phyloP scores from a whole-genome alignment of 148 eudicot species.

The Cornus suecica region DNA sequence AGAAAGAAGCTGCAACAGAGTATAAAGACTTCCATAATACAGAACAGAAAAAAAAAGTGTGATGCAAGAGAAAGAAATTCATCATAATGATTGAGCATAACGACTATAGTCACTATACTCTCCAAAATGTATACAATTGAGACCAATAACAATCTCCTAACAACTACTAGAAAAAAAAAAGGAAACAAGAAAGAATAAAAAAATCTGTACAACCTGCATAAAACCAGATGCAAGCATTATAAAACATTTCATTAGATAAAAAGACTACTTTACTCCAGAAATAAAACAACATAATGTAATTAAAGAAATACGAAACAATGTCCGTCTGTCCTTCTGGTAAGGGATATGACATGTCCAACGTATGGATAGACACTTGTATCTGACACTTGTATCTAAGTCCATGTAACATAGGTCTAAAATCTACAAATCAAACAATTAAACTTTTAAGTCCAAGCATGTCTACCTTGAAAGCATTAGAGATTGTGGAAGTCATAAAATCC shows the following conservation, averaged over 20 bases:
- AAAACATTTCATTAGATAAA: no score
- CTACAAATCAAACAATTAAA: background rate
- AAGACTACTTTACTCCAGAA: no score
- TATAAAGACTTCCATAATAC: constrained; percentile 10
- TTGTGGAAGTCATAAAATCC: constrained; percentile 65
- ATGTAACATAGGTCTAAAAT: background rate
- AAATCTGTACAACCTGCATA: background rate
- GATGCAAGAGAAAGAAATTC: background rate
- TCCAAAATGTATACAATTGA: background rate
- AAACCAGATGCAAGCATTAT: background rate
- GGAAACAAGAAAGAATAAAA: background rate
- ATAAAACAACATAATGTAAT: no score
- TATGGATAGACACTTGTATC: no score
- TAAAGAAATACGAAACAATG: no score
- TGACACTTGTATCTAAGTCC: no score
- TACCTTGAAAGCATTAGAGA: constrained; percentile 95
- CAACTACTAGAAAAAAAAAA: background rate
- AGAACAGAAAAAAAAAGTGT: constrained; percentile 2
- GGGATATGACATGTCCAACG: no score
- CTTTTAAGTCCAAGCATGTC: background rate
- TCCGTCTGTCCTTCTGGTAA: no score
- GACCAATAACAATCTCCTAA: background rate
- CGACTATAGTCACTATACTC: background rate
- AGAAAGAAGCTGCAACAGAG: constrained; percentile 71
- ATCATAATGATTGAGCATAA: background rate